Evolutionary conservation across 169 alveolate genomes (phyloP).

Genomic region (Cyclospora cayetanensis): DNA sequence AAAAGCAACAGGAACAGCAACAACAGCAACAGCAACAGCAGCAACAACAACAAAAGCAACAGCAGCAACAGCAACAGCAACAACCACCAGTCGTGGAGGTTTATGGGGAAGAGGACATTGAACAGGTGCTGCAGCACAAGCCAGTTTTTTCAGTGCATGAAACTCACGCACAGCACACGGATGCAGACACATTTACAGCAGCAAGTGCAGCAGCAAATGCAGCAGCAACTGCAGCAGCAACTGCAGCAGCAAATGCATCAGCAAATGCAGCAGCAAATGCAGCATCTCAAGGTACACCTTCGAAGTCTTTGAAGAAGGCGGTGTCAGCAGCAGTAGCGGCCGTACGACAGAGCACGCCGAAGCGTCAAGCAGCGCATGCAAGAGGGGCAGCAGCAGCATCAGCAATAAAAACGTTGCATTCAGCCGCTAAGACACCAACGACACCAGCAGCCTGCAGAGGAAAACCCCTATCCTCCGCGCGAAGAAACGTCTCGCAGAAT

Average conservation of each 20-base stretch:
- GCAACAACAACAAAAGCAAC: background rate
- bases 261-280: background rate
- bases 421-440: too few relatives aligned
- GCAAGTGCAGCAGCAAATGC: constrained; percentile 43
- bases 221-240: constrained; percentile 38
- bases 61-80: constrained; percentile 46
- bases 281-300: background rate
- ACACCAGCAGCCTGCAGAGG: constrained; percentile 2
- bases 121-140: constrained; percentile 9
- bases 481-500: constrained; percentile 5
- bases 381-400: constrained; percentile 7
- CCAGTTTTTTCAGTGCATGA: too few relatives aligned
- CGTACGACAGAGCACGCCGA: background rate
- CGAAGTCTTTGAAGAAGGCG: background rate
- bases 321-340: constrained; percentile 60
- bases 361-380: background rate
- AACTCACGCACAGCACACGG: too few relatives aligned
- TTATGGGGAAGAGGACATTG: constrained; percentile 34
- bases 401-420: too few relatives aligned
- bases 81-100: background rate
- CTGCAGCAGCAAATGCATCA: background rate
- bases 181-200: too few relatives aligned
- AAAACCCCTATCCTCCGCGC: background rate
- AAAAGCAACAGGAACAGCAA: background rate
- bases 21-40: constrained; percentile 10